These are phyloP conservation scores for Lentinus polychrous DNA, from an alignment of 1,284 basidiomycete species.

Conservation along the genomic window DNA sequence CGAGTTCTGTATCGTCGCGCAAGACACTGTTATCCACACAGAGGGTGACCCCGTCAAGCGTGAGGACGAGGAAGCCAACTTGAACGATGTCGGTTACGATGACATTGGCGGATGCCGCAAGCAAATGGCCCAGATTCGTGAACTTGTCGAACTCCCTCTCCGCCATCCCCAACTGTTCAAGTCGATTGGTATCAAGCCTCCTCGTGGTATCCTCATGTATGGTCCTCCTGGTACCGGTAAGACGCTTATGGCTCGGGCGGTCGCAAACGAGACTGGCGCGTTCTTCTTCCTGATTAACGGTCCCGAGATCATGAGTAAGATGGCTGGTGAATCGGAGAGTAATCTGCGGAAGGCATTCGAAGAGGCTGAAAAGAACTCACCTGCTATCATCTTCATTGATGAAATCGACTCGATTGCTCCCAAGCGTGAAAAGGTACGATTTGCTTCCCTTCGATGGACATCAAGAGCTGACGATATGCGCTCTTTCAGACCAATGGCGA, in stretches of 20 bases:
- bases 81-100: conserved; percentile 97
- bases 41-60: conserved; percentile 99
- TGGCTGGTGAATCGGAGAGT: conserved; percentile 97
- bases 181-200: conserved; percentile 99
- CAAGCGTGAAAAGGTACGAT: conserved; percentile 91
- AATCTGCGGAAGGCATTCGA: conserved; percentile 98
- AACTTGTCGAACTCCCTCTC: conserved; percentile 95
- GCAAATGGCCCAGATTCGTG: conserved; percentile 99
- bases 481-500: conserved; percentile 90
- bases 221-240: conserved; percentile 97
- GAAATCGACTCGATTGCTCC: conserved; percentile 99
- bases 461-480: conserved; percentile 14
- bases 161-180: conserved; percentile 99
- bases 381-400: conserved; percentile 99
- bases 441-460: neutral
- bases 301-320: conserved; percentile 99
- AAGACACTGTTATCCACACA: conserved; percentile 96
- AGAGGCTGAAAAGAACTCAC: conserved; percentile 99
- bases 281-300: conserved; percentile 99
- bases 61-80: conserved; percentile 96
- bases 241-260: conserved; percentile 97
- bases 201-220: conserved; percentile 95
- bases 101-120: conserved; percentile 99
- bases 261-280: conserved; percentile 98
- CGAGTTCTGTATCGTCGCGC: conserved; percentile 95